A percentile compares a stretch with the other conserved stretches of the same genome.
Evolutionary conservation across 441 rosid genomes (phyloP).

Genomic region (Corymbia citriodora): DNA sequence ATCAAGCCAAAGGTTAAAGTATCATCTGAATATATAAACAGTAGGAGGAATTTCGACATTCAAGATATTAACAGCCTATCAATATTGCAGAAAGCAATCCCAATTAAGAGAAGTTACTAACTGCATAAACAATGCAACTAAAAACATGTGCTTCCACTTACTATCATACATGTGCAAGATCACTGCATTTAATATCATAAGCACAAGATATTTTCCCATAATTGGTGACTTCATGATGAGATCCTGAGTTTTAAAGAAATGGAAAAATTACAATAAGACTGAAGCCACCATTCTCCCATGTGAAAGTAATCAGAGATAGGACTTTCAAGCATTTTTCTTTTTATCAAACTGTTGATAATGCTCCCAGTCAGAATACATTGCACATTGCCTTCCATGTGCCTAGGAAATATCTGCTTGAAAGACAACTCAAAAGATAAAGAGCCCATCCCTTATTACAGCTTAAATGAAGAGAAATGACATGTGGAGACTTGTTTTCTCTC

Average conservation of each 20-base stretch:
- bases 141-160: not conserved
- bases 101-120: not conserved
- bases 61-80: not conserved
- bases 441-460: not conserved
- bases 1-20: slow-evolving; percentile 11
- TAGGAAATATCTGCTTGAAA: not conserved
- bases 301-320: not conserved
- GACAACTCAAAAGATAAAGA: not conserved
- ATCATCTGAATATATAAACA: not conserved
- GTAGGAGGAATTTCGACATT: not conserved
- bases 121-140: not conserved
- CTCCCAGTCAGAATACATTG: not conserved
- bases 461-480: not conserved
- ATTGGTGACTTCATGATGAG: not conserved
- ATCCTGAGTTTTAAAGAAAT: not conserved
- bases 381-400: not conserved
- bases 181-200: not conserved
- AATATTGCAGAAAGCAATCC: not conserved
- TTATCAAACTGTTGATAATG: not conserved
- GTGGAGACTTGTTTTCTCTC: not conserved
- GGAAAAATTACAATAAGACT: not conserved
- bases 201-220: not conserved
- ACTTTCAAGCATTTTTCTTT: not conserved
- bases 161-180: not conserved
- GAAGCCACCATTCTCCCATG: not conserved